phyloP scores from a whole-genome alignment of 2,329 filamentous ascomycete species.

The Sarocladium oryzae region DNA sequence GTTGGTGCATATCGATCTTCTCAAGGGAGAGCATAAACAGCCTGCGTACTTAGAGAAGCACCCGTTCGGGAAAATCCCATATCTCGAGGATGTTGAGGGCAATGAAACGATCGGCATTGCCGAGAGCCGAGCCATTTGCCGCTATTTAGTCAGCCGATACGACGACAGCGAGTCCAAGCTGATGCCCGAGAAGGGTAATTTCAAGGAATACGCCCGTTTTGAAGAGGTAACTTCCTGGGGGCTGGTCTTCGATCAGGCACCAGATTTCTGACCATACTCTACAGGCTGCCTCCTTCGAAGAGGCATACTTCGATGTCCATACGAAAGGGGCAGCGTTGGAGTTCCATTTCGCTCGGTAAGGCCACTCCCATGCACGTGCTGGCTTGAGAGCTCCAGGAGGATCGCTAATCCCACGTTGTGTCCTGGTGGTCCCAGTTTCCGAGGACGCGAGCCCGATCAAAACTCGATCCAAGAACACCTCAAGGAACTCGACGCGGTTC shows the following conservation, averaged over 20 bases:
- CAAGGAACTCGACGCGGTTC: not conserved
- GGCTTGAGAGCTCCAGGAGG: too few relatives aligned
- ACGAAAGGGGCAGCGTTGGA: not conserved
- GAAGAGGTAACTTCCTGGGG: not conserved
- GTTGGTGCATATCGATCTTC: not conserved
- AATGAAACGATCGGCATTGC: not conserved
- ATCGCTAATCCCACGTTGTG: too few relatives aligned
- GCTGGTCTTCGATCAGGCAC: too few relatives aligned
- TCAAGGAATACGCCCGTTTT: not conserved
- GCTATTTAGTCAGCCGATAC: not conserved
- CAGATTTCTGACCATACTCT: too few relatives aligned
- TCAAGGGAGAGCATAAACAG: not conserved
- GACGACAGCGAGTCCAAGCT: not conserved
- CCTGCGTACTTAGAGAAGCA: not conserved
- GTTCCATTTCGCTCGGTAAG: not conserved
- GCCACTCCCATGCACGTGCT: not conserved
- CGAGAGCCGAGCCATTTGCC: not conserved
- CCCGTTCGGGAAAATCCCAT: not conserved
- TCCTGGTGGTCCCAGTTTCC: not conserved
- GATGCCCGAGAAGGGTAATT: not conserved
- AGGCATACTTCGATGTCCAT: not conserved
- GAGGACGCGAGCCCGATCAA: not conserved
- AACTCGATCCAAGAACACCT: not conserved
- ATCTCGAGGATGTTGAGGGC: not conserved
- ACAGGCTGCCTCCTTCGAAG: not conserved